These are phyloP conservation scores for Teratosphaeria epicoccoides DNA, from an alignment of 2,329 filamentous ascomycete genomes.

Conservation along the genomic window DNA sequence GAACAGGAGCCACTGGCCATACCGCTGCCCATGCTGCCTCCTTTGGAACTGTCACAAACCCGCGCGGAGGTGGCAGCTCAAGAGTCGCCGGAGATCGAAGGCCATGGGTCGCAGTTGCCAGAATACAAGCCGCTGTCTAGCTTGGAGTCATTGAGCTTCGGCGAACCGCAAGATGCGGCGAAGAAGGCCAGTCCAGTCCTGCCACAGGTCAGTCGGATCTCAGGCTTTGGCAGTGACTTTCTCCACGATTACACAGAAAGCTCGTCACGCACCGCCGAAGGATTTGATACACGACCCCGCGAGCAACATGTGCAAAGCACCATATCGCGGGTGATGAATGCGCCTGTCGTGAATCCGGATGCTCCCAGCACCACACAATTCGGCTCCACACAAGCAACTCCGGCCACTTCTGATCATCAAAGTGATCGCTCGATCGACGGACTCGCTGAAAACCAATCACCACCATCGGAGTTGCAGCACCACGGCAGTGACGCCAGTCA, in stretches of 20 bases:
- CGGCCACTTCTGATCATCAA: background rate
- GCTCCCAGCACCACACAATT: background rate
- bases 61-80: background rate
- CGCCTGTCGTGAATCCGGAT: background rate
- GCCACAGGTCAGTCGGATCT: conserved; percentile 35
- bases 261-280: background rate
- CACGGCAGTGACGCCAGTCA: conserved; percentile 30
- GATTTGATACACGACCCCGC: background rate
- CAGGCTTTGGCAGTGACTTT: conserved; percentile 31
- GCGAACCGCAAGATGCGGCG: conserved; percentile 4
- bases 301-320: conserved; percentile 1
- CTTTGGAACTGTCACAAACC: conserved; percentile 8
- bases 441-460: background rate
- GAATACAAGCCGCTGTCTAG: conserved; percentile 4
- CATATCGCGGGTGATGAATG: conserved; percentile 1
- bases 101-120: background rate
- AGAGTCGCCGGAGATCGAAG: background rate
- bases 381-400: background rate
- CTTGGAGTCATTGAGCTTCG: background rate
- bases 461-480: conserved; percentile 21
- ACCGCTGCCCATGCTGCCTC: background rate
- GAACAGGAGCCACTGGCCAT: conserved; percentile 7
- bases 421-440: background rate
- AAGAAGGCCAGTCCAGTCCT: conserved; percentile 28
- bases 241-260: conserved; percentile 5